Base-by-base conservation (phyloP, 2,329 filamentous ascomycete genomes). In the Ophiosphaerella herpotricha region DNA sequence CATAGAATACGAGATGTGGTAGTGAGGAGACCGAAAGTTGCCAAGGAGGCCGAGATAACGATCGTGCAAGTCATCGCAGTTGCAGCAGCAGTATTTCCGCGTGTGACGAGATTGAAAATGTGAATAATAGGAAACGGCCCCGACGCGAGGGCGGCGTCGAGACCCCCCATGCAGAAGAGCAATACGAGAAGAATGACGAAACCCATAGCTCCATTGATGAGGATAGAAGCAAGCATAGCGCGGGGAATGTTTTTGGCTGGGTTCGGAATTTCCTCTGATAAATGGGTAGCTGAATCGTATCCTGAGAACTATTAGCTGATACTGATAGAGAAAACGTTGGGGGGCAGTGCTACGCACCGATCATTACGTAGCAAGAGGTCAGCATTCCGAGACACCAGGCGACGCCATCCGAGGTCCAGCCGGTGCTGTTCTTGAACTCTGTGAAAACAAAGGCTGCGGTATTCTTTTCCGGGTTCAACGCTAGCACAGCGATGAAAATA, bases 401-500 rank as follows among this genome's bases (percentile, higher is more conserved):
- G 7, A 41, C 16, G 1, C 75, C 77, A 21, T 58, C 46, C 46
- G 79, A 77, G 14, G 63, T 59, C 52, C 80, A 80, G 1, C 69
- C 48, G 7, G 39, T 41, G 21, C 23, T 32, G 14, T 41, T 72
- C 69, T 43, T 79, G 77, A 0, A 77, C 76, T 4, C 70, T 67
- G 18, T 67, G 46, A 0, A 73, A 57, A 7, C 63, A 57, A 11
- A 66, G 63, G 26, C 68, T n/a, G 39, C 39, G 14, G 68, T 2
- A 74, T 70, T 1, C 74, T 71, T 57, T 1, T 73, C 68, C 57
- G 71, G 73, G 5, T 79, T 60, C 4, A 74, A 66, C 16, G 78
- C 74, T 13, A 80, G 58, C 47, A 79, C 73, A 4, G 72, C 76
- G 48, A 80, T 75, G 51, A 80, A 32, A 14, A 41, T 13, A 13